A percentile compares a stretch with the other conserved stretches of the same genome.
phyloP scores from a whole-genome alignment of 768 basidiomycete species.

The Leccinum variicolor region DNA sequence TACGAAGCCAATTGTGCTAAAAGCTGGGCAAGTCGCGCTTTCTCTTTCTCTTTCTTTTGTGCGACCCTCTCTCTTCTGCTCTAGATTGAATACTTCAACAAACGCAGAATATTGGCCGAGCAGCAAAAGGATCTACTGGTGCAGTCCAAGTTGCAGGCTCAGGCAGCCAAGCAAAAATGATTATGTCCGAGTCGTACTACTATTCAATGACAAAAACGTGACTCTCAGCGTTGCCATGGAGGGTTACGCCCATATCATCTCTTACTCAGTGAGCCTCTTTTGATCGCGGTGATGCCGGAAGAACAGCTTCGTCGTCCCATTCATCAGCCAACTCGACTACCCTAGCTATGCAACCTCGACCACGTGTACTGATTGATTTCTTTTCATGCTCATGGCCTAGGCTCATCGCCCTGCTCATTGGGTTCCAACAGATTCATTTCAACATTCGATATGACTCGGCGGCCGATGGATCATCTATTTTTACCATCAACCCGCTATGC shows the following conservation, averaged over 20 bases:
- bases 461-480: neutral
- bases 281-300: constrained; percentile 4
- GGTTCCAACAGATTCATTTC: neutral
- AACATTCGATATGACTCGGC: neutral
- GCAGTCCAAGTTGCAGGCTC: constrained; percentile 38
- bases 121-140: constrained; percentile 72
- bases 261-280: neutral
- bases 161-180: constrained; percentile 26
- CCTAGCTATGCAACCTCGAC: neutral
- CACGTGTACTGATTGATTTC: neutral
- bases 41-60: neutral
- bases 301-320: neutral
- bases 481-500: neutral
- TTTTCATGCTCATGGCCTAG: neutral
- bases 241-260: neutral
- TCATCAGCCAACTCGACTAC: neutral
- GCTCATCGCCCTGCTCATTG: neutral
- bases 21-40: constrained; percentile 71
- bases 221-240: neutral
- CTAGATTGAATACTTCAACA: constrained; percentile 95
- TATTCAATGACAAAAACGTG: neutral
- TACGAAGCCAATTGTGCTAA: constrained; percentile 80
- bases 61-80: neutral
- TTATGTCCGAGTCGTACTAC: neutral
- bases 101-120: constrained; percentile 77